These are phyloP conservation scores for Talaromyces albobiverticillius DNA, from an alignment of 2,329 filamentous ascomycete species.

Conservation along the genomic window DNA sequence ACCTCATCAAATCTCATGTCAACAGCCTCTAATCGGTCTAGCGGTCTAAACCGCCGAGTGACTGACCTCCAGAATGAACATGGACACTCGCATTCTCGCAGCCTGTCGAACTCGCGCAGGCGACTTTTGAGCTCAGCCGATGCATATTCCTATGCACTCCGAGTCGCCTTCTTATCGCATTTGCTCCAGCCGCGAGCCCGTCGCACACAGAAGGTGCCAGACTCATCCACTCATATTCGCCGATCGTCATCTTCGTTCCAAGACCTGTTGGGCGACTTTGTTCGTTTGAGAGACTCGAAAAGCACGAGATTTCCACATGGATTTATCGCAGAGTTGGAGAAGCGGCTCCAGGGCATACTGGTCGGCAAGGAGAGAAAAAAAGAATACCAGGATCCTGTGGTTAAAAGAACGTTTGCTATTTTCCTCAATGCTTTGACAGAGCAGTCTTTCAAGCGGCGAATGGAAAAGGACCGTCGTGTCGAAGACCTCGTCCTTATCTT, in stretches of 20 bases:
- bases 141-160: slow-evolving; percentile 86
- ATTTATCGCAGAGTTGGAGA: slow-evolving; percentile 68
- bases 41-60: slow-evolving; percentile 45
- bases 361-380: slow-evolving; percentile 78
- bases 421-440: slow-evolving; percentile 94
- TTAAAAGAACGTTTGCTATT: slow-evolving; percentile 91
- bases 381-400: slow-evolving; percentile 83
- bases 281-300: slow-evolving; percentile 63
- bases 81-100: slow-evolving; percentile 41
- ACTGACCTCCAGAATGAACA: slow-evolving; percentile 46
- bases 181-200: slow-evolving; percentile 87
- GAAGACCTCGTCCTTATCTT: slow-evolving; percentile 95
- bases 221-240: slow-evolving; percentile 62
- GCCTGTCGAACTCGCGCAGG: slow-evolving; percentile 40
- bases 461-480: slow-evolving; percentile 90
- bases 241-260: slow-evolving; percentile 70
- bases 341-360: slow-evolving; percentile 76
- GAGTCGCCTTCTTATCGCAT: slow-evolving; percentile 87
- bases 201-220: slow-evolving; percentile 78
- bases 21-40: slow-evolving; percentile 44
- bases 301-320: slow-evolving; percentile 69
- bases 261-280: slow-evolving; percentile 87
- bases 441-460: slow-evolving; percentile 78
- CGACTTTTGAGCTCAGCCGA: slow-evolving; percentile 61
- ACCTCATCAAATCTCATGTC: slow-evolving; percentile 39